These are phyloP conservation scores for Pseudonectria buxi DNA, from an alignment of 2,329 filamentous ascomycete species.

Conservation along the genomic window DNA sequence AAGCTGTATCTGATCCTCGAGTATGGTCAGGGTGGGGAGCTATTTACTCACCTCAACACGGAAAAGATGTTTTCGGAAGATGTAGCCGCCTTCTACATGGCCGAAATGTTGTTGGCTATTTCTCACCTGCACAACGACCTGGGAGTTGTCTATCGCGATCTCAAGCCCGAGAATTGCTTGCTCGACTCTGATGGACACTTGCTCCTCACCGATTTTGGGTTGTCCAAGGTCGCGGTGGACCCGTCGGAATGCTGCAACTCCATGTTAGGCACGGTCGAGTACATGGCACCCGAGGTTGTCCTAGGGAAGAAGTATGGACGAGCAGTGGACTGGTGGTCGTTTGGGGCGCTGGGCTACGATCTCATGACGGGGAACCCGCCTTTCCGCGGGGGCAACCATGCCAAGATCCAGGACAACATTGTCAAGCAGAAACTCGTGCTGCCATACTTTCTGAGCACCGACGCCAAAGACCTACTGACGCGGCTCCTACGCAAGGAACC, in stretches of 20 bases:
- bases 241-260: conserved; percentile 65
- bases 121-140: conserved; percentile 88
- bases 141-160: conserved; percentile 90
- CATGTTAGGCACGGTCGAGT: conserved; percentile 90
- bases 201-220: conserved; percentile 89
- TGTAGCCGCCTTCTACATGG: conserved; percentile 94
- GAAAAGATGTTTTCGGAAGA: conserved; percentile 94
- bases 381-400: conserved; percentile 83
- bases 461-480: conserved; percentile 90
- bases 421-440: conserved; percentile 83
- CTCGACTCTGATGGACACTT: conserved; percentile 87
- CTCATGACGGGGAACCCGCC: conserved; percentile 88
- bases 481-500: conserved; percentile 89
- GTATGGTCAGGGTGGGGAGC: conserved; percentile 92
- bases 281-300: conserved; percentile 97
- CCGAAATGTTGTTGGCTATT: conserved; percentile 90
- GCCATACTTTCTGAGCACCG: conserved; percentile 83
- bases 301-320: conserved; percentile 84
- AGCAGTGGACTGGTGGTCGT: conserved; percentile 97
- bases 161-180: conserved; percentile 97
- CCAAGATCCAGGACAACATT: conserved; percentile 95
- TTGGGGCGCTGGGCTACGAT: conserved; percentile 87
- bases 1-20: conserved; percentile 96
- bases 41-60: conserved; percentile 89
- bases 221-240: conserved; percentile 87